Evolutionary conservation across 768 basidiomycete species (phyloP).

Genomic region (Mrakia blollopis): DNA sequence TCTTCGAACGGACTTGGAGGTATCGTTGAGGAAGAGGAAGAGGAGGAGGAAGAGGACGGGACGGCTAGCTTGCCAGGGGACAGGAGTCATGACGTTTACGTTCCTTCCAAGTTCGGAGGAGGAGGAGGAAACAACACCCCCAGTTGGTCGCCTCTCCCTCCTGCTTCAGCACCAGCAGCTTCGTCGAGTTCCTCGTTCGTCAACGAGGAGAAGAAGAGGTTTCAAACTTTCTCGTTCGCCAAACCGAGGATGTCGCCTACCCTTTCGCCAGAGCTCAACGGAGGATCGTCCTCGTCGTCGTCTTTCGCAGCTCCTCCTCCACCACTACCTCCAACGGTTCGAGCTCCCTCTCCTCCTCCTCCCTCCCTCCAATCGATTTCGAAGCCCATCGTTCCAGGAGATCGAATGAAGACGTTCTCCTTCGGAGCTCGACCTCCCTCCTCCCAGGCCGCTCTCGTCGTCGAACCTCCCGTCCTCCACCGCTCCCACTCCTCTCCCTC

Average conservation of each 20-base stretch:
- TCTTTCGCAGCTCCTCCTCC: neutral
- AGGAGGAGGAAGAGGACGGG: conserved; percentile 23
- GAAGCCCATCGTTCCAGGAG: neutral
- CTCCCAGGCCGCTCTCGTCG: neutral
- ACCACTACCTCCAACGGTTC: neutral
- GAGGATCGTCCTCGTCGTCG: neutral
- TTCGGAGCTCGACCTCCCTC: conserved; percentile 13
- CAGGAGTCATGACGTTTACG: neutral
- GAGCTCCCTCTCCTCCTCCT: conserved; percentile 6
- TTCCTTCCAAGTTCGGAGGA: conserved; percentile 6
- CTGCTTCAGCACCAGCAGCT: neutral
- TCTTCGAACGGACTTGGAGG: conserved; percentile 20
- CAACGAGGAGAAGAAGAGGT: conserved; percentile 24
- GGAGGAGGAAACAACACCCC: conserved; percentile 1
- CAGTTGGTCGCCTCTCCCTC: neutral
- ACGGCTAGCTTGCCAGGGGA: conserved; percentile 7
- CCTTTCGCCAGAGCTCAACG: neutral
- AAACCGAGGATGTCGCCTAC: conserved; percentile 15
- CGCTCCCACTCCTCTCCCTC: neutral
- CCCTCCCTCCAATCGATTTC: neutral
- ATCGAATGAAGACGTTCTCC: conserved; percentile 21
- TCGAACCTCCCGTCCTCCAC: neutral
- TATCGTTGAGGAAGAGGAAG: conserved; percentile 29
- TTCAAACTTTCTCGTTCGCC: conserved; percentile 11
- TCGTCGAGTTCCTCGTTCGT: neutral